These are phyloP conservation scores for Pseudogymnoascus sp. DNA, from an alignment of 2,329 filamentous ascomycete species.

Conservation along the genomic window DNA sequence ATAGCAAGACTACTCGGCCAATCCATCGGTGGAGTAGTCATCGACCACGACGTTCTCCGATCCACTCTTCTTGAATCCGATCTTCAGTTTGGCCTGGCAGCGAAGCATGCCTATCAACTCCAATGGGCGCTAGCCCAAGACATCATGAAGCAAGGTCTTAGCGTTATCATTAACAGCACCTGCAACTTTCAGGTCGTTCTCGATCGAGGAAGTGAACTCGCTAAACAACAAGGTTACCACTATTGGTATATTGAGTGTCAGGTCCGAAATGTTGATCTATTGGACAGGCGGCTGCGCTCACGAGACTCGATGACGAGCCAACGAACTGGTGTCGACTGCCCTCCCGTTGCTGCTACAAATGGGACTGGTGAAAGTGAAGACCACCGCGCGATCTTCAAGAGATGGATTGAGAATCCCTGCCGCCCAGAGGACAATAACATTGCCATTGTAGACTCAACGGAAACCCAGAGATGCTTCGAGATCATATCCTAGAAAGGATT, in stretches of 20 bases:
- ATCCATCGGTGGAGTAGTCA: constrained; percentile 25
- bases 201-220: constrained; percentile 25
- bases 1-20: constrained; percentile 24
- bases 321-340: constrained; percentile 22
- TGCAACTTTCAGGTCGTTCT: constrained; percentile 30
- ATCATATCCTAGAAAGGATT: constrained; percentile 21
- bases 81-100: constrained; percentile 25
- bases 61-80: constrained; percentile 27
- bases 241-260: constrained; percentile 30
- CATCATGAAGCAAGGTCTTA: constrained; percentile 28
- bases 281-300: constrained; percentile 24
- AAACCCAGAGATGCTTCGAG: constrained; percentile 16
- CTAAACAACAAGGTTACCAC: constrained; percentile 17
- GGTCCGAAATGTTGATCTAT: constrained; percentile 24
- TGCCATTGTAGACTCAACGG: constrained; percentile 22
- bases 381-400: constrained; percentile 19
- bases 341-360: constrained; percentile 18
- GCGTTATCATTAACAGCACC: constrained; percentile 32
- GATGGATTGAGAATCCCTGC: constrained; percentile 27
- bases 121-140: constrained; percentile 31
- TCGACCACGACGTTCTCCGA: constrained; percentile 32
- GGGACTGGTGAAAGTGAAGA: constrained; percentile 12
- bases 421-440: constrained; percentile 22
- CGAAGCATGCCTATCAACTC: constrained; percentile 28
- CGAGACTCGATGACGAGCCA: constrained; percentile 27